Evolutionary conservation across 2,329 filamentous ascomycete species (phyloP), one percentile per base, ranked within the genome.

Genomic region (Alternaria brassicae): DNA sequence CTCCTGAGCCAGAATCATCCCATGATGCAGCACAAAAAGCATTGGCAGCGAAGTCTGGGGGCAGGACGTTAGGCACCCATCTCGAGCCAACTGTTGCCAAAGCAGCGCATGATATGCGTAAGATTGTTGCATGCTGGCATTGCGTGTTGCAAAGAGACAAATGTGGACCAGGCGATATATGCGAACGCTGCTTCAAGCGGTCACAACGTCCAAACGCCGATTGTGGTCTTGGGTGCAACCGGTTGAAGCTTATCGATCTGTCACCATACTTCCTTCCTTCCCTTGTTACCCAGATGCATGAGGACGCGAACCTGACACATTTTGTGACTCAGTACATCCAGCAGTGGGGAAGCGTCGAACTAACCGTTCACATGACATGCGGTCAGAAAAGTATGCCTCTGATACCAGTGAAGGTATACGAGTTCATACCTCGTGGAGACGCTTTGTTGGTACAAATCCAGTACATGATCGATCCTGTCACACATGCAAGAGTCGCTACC

Each of bases 121-220:
- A 80, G 53, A 75, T 78, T 7, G 78, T 78, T 21, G 79, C 81
- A 9, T 83, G 81, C 57, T 83, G 81, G 81, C 76, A 80, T 27
- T 83, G 81, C 58, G 78, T 77, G 4, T 71, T 83, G 48, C 81
- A 83, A 61, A 74, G 81, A 68, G 81, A 82, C 65, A 78, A 79
- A 72, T 81, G 79, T 62, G 73, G 76, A 6, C 73, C 75, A 21
- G 78, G 78, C 39, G 72, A 75, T 6, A 71, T 66, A n/a, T 80
- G 78, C 58, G 72, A 77, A 52, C 74, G 78, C 50, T 79, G 77
- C 60, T 42, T 72, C 49, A 80, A 80, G 62, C 77, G 78, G 17
- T 65, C 77, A 54, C 67, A 77, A 63, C 70, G 76, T 34, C 61
- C 75, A 55, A 72, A 79, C 69, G 72, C 78, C 60, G 68, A 75